phyloP scores from a whole-genome alignment of 2,329 filamentous ascomycete species.

The Xylaria sp. region DNA sequence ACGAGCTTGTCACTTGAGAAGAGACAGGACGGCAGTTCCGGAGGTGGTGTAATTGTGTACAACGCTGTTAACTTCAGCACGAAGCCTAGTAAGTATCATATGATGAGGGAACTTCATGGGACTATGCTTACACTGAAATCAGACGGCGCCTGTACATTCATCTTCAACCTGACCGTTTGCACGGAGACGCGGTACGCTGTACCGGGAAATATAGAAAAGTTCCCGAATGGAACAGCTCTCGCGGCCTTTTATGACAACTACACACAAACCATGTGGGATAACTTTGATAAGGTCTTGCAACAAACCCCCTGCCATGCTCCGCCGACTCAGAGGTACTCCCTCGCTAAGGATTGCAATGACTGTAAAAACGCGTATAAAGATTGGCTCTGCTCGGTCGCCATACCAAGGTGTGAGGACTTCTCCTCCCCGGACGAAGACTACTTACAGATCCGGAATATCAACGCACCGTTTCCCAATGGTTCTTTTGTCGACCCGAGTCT shows the following conservation, averaged over 20 bases:
- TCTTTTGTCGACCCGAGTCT: constrained; percentile 59
- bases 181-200: constrained; percentile 90
- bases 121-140: constrained; percentile 17
- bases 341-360: constrained; percentile 79
- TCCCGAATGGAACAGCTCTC: constrained; percentile 70
- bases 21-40: constrained; percentile 64
- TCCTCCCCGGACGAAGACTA: constrained; percentile 60
- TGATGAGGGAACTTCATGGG: neutral
- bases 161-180: constrained; percentile 91
- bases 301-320: constrained; percentile 88
- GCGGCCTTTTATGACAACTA: constrained; percentile 81
- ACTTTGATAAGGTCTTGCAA: constrained; percentile 83
- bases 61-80: constrained; percentile 78
- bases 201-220: constrained; percentile 77
- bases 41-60: constrained; percentile 83
- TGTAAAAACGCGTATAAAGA: constrained; percentile 86
- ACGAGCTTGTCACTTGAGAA: constrained; percentile 56
- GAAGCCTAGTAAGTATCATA: constrained; percentile 70
- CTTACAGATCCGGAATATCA: constrained; percentile 77
- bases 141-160: constrained; percentile 73
- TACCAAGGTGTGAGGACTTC: constrained; percentile 92
- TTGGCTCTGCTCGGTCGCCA: constrained; percentile 94
- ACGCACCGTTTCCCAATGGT: constrained; percentile 77
- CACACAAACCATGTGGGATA: constrained; percentile 74
- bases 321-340: constrained; percentile 79